Evolutionary conservation across 148 eudicot species (phyloP).

Genomic region (Chenopodium suecicum): DNA sequence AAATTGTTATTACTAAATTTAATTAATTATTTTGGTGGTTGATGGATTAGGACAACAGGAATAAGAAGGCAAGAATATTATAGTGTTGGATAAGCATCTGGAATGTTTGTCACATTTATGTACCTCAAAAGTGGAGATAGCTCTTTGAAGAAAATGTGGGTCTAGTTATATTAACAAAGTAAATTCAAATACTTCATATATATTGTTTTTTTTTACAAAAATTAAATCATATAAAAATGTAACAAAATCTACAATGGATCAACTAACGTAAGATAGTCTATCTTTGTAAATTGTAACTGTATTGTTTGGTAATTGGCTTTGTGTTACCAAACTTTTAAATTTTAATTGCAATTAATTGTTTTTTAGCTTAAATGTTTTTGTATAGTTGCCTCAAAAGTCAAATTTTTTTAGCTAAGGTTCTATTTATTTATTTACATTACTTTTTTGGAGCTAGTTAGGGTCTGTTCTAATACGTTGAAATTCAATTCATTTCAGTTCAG

Average conservation of each 20-base stretch:
- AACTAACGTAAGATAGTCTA: neutral
- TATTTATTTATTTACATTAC: too few relatives aligned
- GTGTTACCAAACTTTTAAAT: too few relatives aligned
- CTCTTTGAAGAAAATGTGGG: neutral
- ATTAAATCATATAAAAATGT: neutral
- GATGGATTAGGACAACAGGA: conserved; percentile 8
- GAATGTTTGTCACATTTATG: conserved; percentile 10
- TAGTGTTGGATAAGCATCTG: conserved; percentile 10
- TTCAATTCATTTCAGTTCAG: too few relatives aligned
- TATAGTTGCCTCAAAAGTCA: too few relatives aligned
- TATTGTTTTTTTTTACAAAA: too few relatives aligned
- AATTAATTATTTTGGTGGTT: neutral
- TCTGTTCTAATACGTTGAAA: too few relatives aligned
- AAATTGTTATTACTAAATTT: neutral
- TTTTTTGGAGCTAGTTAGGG: too few relatives aligned
- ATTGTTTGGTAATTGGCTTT: neutral
- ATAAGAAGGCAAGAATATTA: conserved; percentile 1
- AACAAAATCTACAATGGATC: neutral
- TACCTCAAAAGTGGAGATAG: neutral
- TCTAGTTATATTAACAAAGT: neutral
- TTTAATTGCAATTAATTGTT: too few relatives aligned
- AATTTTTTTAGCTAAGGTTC: too few relatives aligned
- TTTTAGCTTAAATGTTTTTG: too few relatives aligned
- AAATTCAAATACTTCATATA: too few relatives aligned
- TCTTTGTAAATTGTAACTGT: neutral